A percentile compares a stretch with the other conserved stretches of the same genome.
phyloP scores from a whole-genome alignment of 2,329 filamentous ascomycete genomes.

The Lojkania enalia region DNA sequence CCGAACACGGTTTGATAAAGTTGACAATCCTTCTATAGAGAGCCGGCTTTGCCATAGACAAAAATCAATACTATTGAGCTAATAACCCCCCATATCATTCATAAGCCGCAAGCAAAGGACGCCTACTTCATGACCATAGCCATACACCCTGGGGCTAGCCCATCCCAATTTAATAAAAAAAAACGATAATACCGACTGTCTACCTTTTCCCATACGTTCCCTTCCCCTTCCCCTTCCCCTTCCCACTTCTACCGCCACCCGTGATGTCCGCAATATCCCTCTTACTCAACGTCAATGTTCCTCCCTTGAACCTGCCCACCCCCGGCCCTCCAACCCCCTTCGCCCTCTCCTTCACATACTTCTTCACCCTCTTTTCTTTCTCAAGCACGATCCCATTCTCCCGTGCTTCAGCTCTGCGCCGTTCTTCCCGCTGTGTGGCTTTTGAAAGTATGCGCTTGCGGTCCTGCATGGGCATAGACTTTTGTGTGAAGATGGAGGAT shows the following conservation, averaged over 20 bases:
- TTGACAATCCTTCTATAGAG: too few species aligned
- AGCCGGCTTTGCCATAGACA: too few species aligned
- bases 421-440: slow-evolving; percentile 65
- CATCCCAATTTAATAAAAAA: too few species aligned
- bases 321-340: slow-evolving; percentile 73
- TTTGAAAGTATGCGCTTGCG: slow-evolving; percentile 82
- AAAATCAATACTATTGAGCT: too few species aligned
- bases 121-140: too few species aligned
- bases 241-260: slow-evolving; percentile 54
- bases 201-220: slow-evolving; percentile 1
- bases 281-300: slow-evolving; percentile 76
- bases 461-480: slow-evolving; percentile 86
- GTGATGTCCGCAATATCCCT: slow-evolving; percentile 72
- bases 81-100: too few species aligned
- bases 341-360: slow-evolving; percentile 51
- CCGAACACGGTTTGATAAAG: too few species aligned
- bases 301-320: slow-evolving; percentile 78
- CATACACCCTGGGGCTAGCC: too few species aligned
- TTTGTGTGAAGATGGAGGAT: slow-evolving; percentile 71
- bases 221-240: slow-evolving; percentile 17
- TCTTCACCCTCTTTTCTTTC: slow-evolving; percentile 50
- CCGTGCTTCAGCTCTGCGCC: slow-evolving; percentile 74
- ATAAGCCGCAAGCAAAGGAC: too few species aligned
- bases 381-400: slow-evolving; percentile 93
- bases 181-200: too few species aligned